A percentile compares a stretch with the other conserved stretches of the same genome.
Conservation (phyloP, 306 rosid genomes). For the Prunus dulcis region DNA sequence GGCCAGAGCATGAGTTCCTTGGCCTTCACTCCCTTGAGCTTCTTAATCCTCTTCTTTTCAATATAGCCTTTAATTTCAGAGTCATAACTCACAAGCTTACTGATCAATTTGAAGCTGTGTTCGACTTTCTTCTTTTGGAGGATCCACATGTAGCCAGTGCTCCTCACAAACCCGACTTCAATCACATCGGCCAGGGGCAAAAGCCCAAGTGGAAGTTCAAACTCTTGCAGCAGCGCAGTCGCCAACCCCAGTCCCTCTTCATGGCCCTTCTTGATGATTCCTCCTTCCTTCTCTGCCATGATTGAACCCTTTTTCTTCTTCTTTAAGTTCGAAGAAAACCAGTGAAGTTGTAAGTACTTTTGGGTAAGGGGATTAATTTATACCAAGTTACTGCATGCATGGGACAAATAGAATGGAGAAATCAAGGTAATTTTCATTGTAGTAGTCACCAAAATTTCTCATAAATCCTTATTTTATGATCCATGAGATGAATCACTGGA, state of each 20-base stretch:
- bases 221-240: slow-evolving; percentile 50
- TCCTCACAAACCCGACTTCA: slow-evolving; percentile 72
- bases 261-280: slow-evolving; percentile 59
- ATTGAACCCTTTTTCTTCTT: not conserved
- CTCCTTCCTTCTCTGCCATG: slow-evolving; percentile 86
- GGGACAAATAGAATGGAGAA: slow-evolving; percentile 37
- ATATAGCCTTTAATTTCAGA: slow-evolving; percentile 57
- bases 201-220: slow-evolving; percentile 69
- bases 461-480: not conserved
- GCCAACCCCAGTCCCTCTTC: slow-evolving; percentile 69
- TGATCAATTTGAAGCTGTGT: slow-evolving; percentile 70
- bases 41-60: slow-evolving; percentile 60
- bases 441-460: slow-evolving; percentile 19
- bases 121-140: slow-evolving; percentile 79
- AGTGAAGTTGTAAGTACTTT: slow-evolving; percentile 6
- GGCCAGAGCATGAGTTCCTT: slow-evolving; percentile 95
- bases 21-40: slow-evolving; percentile 85
- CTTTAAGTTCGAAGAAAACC: not conserved
- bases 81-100: slow-evolving; percentile 75
- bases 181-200: slow-evolving; percentile 63
- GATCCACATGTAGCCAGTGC: slow-evolving; percentile 82
- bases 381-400: not conserved
- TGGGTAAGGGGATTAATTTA: slow-evolving; percentile 6
- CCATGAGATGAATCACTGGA: not conserved
- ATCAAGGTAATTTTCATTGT: slow-evolving; percentile 29